These are phyloP conservation scores for Citeromyces hawaiiensis DNA, from an alignment of 1,139 yeast genomes.

Conservation along the genomic window DNA sequence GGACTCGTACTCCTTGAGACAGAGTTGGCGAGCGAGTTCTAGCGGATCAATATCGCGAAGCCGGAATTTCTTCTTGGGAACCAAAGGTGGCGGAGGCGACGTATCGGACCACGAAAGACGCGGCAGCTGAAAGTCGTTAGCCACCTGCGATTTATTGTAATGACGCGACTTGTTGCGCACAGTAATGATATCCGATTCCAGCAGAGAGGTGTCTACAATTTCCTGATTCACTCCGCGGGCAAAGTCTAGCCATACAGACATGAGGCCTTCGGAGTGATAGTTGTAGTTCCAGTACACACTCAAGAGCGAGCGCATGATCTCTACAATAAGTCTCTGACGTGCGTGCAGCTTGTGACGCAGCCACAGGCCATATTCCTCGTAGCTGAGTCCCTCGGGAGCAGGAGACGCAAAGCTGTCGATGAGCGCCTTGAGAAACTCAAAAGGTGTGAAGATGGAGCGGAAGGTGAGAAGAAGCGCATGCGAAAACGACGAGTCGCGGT, in stretches of 20 bases:
- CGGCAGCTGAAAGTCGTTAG: constrained; percentile 2
- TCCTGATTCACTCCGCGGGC: constrained; percentile 1
- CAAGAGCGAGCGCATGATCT: constrained; percentile 57
- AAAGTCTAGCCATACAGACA: constrained; percentile 30
- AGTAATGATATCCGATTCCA: not conserved
- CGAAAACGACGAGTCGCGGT: constrained; percentile 55
- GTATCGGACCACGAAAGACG: constrained; percentile 4
- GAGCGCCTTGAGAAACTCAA: constrained; percentile 48
- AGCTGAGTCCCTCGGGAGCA: constrained; percentile 83
- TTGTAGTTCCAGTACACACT: constrained; percentile 56
- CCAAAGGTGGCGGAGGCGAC: constrained; percentile 13
- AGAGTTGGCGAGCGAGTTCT: constrained; percentile 76
- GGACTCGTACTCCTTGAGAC: constrained; percentile 61
- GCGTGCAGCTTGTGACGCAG: constrained; percentile 56
- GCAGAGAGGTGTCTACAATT: not conserved
- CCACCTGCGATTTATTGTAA: constrained; percentile 3
- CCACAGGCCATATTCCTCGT: constrained; percentile 79
- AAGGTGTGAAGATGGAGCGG: constrained; percentile 60
- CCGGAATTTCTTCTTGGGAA: constrained; percentile 21
- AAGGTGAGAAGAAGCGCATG: constrained; percentile 64
- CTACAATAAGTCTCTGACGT: constrained; percentile 55
- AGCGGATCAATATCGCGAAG: constrained; percentile 59
- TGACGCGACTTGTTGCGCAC: constrained; percentile 1
- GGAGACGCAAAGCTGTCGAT: constrained; percentile 55
- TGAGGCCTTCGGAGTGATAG: constrained; percentile 19